Evolutionary conservation across 192 early-diverging fungal species (phyloP).

Genomic region (Linnemannia schmuckeri): DNA sequence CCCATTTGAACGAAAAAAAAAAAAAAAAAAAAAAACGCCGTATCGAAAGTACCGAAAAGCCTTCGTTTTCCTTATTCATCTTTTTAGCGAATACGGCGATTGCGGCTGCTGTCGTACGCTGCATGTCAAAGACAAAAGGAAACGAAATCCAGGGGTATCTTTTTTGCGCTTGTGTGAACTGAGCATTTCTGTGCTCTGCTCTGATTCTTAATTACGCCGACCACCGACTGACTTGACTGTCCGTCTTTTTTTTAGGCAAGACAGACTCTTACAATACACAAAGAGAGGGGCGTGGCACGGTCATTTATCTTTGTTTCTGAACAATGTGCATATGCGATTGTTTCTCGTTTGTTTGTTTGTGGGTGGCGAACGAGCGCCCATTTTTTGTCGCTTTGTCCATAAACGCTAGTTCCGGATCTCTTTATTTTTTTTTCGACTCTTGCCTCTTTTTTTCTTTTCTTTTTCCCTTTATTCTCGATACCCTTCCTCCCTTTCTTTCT

Average conservation of each 20-base stretch:
- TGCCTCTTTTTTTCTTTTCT: not conserved
- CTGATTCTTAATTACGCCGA: slow-evolving; percentile 19
- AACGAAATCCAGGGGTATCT: slow-evolving; percentile 8
- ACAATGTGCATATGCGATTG: not conserved
- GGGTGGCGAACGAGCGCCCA: not conserved
- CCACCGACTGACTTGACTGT: not conserved
- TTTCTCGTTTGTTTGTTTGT: not conserved
- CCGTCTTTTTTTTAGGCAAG: not conserved
- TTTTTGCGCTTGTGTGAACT: not conserved
- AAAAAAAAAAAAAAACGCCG: not conserved
- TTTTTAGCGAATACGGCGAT: not conserved
- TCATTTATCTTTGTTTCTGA: not conserved
- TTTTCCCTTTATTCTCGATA: not conserved
- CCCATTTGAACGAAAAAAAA: not conserved
- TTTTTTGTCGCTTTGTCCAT: not conserved
- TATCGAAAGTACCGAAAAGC: too few species aligned
- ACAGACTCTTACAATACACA: not conserved
- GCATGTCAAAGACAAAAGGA: not conserved
- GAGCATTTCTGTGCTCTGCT: too few species aligned
- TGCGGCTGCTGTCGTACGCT: not conserved
- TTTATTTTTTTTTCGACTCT: not conserved
- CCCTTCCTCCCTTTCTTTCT: not conserved
- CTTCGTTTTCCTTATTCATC: slow-evolving; percentile 1
- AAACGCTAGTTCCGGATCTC: not conserved
- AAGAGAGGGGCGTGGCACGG: not conserved